phyloP scores from a whole-genome alignment of 345 rosid species.

The Moringa oleifera region DNA sequence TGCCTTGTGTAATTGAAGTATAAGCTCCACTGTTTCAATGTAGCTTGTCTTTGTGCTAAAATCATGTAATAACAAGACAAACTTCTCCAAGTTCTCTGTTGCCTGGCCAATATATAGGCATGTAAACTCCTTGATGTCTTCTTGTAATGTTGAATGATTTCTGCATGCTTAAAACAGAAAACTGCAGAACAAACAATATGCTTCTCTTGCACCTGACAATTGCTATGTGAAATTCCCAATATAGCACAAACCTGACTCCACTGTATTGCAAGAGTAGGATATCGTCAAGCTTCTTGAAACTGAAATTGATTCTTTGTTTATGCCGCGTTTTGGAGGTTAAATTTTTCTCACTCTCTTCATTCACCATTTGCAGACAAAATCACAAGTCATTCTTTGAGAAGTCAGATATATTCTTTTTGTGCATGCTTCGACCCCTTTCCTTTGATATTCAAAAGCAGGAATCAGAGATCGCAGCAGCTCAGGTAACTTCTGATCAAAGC shows the following conservation, averaged over 20 bases:
- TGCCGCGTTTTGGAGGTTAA: neutral
- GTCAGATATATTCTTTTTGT: slow-evolving; percentile 74
- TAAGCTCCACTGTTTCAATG: too few relatives aligned
- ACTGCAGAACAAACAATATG: too few relatives aligned
- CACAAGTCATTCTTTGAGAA: slow-evolving; percentile 71
- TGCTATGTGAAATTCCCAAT: too few relatives aligned
- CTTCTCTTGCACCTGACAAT: too few relatives aligned
- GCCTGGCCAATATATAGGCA: too few relatives aligned
- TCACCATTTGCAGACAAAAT: slow-evolving; percentile 46
- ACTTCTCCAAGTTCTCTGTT: too few relatives aligned
- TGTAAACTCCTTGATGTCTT: too few relatives aligned
- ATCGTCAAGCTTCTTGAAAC: neutral
- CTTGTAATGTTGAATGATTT: too few relatives aligned
- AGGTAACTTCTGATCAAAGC: slow-evolving; percentile 32
- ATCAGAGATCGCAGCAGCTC: slow-evolving; percentile 68
- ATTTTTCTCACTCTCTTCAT: neutral
- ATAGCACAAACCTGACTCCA: neutral
- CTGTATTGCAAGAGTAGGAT: neutral
- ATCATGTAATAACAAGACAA: too few relatives aligned
- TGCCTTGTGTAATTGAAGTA: neutral
- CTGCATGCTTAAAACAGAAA: too few relatives aligned
- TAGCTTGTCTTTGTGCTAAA: too few relatives aligned
- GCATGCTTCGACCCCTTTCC: slow-evolving; percentile 72
- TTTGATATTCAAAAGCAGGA: slow-evolving; percentile 61
- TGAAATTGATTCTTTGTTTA: too few relatives aligned